Evolutionary conservation across 2,329 filamentous ascomycete genomes (phyloP), one percentile per base, ranked within the genome.

Genomic region (Polytolypa hystricis): DNA sequence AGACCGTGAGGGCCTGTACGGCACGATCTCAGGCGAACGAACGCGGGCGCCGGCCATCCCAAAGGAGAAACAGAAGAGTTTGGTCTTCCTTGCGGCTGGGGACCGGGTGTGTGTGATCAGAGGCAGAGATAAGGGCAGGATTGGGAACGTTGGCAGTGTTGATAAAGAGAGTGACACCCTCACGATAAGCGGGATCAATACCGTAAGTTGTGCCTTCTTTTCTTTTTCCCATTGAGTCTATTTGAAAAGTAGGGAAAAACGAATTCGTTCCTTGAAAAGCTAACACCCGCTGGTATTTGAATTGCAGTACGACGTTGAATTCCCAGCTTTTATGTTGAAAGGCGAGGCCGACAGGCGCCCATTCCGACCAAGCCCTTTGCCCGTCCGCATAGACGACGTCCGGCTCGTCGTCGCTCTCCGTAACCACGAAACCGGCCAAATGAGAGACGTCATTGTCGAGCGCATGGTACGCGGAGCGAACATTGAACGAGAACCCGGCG

Each of bases 101-200:
- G 91, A 96, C 60, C 74, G 91, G 41, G 86, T 95, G 20, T 83
- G 89, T 36, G 64, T 96, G 40, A 63, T 85, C 37, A 75, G 80
- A 42, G 87, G 89, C 6, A 72, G 71, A 23, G 82, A 91, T 52
- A 81, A 79, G 64, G 86, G 86, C 51, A 84, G 80, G 64, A 91
- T 98, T 60, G 83, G 84, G 34, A 64, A 65, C n/a, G 74, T 96
- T 30, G 58, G 56, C 41, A 57, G 65, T 1, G 65, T 93, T 30
- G 62, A 75, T 45, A 43, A 53, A 4, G 58, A 69, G 8, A 64
- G 61, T 30, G 78, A 75, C 42, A 70, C 71, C 43, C 65, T 84
- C 30, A 67, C 61, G n/a, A 61, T 87, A 29, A 67, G 75, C 43
- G 73, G 70, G 16, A 48, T 78, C 42, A 77, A 81, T 52, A 66